Conservation (phyloP, 2,329 filamentous ascomycete genomes). For the Aschersonia sp. region DNA sequence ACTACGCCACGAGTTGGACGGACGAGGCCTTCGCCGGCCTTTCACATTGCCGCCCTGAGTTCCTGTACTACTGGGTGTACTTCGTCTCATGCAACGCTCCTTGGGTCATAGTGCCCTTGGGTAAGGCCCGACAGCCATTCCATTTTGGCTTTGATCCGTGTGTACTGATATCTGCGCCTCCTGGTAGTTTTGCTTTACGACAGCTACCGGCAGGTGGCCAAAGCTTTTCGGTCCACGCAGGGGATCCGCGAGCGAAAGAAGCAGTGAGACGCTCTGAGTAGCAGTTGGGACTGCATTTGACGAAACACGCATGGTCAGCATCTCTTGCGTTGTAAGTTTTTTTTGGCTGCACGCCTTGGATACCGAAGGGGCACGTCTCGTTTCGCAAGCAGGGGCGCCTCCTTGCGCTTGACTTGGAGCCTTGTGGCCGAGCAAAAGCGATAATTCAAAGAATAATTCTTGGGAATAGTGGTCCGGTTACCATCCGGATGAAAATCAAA, state of each 20-base stretch:
- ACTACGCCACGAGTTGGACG: constrained; percentile 42
- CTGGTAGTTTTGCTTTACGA: constrained; percentile 17
- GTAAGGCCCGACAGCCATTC: constrained; percentile 24
- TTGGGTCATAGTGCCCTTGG: constrained; percentile 41
- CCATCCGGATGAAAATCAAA: no score
- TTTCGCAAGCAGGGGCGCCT: no score
- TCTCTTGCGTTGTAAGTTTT: not conserved
- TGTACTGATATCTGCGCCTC: not conserved
- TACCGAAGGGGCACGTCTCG: no score
- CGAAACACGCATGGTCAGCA: not conserved
- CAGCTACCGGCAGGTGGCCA: constrained; percentile 13
- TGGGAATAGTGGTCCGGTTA: no score
- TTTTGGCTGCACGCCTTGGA: not conserved
- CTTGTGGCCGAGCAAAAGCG: no score
- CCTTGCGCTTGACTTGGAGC: no score
- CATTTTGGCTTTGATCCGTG: not conserved
- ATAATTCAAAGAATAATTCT: no score
- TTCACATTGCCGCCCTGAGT: constrained; percentile 42
- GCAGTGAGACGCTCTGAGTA: constrained; percentile 4
- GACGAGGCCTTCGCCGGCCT: constrained; percentile 29
- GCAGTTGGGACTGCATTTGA: not conserved
- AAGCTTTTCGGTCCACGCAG: constrained; percentile 13
- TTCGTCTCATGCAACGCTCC: constrained; percentile 46
- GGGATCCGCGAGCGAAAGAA: constrained; percentile 6
- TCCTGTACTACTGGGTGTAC: constrained; percentile 49